Base-by-base conservation (phyloP, 176 grass and related monocot genomes). In the Calamus simplicifolius region DNA sequence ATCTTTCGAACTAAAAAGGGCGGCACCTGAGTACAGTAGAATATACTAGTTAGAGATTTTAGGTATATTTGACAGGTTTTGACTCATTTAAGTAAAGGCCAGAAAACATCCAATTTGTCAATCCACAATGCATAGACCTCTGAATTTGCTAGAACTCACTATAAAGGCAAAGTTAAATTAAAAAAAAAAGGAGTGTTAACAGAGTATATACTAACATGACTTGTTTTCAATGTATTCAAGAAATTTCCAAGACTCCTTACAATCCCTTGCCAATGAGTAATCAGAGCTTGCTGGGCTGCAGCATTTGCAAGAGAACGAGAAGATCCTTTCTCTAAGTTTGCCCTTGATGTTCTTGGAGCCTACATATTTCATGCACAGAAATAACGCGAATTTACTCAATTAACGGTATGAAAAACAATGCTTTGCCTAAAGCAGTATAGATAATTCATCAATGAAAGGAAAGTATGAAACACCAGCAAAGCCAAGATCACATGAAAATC, bases 231-330 rank as follows among this genome's bases (percentile, higher is more conserved):
- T 63, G 75, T 88, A 69, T 75, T 83, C 63, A 98, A 85, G 69
- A 98, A 92, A 87, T 77, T 92, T 21, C 75, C 79, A 59, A 98
- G 87, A 77, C 87, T 88, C 82, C 77, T 92, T 51, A 90, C 87
- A 72, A 98, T 98, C 62, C 84, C 93, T 85, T 98, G 87, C 93
- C 93, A 92, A 69, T 98, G 93, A 89, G 86, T 87, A 85, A 98
- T 88, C 69, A 98, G 71, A 68, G 72, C 81, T 85, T 88, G 81
- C 57, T 92, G 87, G 48, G 80, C 81, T 50, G 86, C 79, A 60
- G 84, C 67, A 69, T 82, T 88, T 78, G 78, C 88, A 63, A 79
- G 82, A 31, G 87, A 87, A 66, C 83, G 77, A 69, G 85, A 83
- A 66, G 82, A 70, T 66, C 87, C 87, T 88, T 91, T 97, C 78